Conservation (phyloP, 2,329 filamentous ascomycete species). For the Colletotrichum somersetense region DNA sequence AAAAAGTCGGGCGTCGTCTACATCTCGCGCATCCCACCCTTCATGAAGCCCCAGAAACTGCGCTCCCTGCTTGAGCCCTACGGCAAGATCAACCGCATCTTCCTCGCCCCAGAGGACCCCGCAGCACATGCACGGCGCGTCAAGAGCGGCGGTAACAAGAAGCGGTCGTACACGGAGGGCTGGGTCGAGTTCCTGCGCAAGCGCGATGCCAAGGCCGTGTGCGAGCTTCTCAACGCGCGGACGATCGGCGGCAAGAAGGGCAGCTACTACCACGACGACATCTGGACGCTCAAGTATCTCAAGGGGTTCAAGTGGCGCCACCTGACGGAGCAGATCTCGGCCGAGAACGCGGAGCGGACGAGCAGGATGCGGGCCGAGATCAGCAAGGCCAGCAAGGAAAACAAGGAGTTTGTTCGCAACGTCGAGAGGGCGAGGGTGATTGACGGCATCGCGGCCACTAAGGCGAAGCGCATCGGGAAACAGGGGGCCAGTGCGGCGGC, state of each 20-base stretch:
- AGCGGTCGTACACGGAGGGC: conserved; percentile 83
- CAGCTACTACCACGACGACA: conserved; percentile 85
- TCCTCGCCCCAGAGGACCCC: conserved; percentile 82
- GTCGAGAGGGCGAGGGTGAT: conserved; percentile 85
- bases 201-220: conserved; percentile 80
- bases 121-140: conserved; percentile 75
- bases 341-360: conserved; percentile 83
- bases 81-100: conserved; percentile 81
- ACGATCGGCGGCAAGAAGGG: conserved; percentile 88
- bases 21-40: conserved; percentile 85
- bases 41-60: conserved; percentile 87
- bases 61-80: conserved; percentile 81
- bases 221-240: conserved; percentile 80
- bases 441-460: conserved; percentile 77
- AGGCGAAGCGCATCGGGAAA: conserved; percentile 58
- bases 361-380: conserved; percentile 84
- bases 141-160: conserved; percentile 83
- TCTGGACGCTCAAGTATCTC: conserved; percentile 87
- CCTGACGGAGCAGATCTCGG: conserved; percentile 81
- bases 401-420: conserved; percentile 84
- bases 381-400: conserved; percentile 79
- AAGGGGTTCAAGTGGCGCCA: conserved; percentile 87
- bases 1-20: conserved; percentile 85
- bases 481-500: conserved; percentile 47
- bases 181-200: conserved; percentile 88